phyloP scores from a whole-genome alignment of 345 rosid species.

The Populus deltoides region DNA sequence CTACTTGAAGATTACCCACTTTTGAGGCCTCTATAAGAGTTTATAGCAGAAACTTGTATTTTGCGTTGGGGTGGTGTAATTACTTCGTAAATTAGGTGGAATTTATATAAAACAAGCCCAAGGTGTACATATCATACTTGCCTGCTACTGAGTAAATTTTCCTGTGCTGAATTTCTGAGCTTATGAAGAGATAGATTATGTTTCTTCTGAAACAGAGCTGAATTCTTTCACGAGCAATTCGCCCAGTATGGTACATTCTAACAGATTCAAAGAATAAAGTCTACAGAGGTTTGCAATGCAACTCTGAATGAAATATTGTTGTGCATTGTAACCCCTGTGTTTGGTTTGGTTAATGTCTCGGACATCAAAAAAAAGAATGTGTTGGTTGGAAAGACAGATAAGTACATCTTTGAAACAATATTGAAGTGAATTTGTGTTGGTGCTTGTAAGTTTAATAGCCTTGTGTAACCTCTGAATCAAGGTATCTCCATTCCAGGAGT shows the following conservation, averaged over 20 bases:
- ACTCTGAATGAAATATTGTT: neutral
- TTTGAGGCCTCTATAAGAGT: slow-evolving; percentile 66
- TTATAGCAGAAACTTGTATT: slow-evolving; percentile 2
- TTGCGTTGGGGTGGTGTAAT: slow-evolving; percentile 20
- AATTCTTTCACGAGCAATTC: neutral
- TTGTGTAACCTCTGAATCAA: neutral
- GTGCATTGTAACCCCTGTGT: neutral
- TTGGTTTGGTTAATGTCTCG: neutral
- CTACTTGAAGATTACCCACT: slow-evolving; percentile 87
- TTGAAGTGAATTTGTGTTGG: neutral
- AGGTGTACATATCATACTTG: neutral
- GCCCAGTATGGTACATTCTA: neutral
- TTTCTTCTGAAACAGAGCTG: neutral
- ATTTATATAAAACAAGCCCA: slow-evolving; percentile 33
- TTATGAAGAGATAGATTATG: neutral
- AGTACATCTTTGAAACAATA: too few species aligned
- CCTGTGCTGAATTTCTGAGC: slow-evolving; percentile 6
- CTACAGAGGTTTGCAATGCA: neutral
- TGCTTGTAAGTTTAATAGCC: neutral
- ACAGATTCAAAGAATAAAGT: neutral
- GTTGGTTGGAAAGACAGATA: too few species aligned
- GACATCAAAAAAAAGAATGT: too few species aligned
- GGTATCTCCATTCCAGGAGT: neutral
- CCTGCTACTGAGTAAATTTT: neutral
- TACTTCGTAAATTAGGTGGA: slow-evolving; percentile 3